Conservation (phyloP, 352 stramenopile species). For the Phytophthora nicotianae region DNA sequence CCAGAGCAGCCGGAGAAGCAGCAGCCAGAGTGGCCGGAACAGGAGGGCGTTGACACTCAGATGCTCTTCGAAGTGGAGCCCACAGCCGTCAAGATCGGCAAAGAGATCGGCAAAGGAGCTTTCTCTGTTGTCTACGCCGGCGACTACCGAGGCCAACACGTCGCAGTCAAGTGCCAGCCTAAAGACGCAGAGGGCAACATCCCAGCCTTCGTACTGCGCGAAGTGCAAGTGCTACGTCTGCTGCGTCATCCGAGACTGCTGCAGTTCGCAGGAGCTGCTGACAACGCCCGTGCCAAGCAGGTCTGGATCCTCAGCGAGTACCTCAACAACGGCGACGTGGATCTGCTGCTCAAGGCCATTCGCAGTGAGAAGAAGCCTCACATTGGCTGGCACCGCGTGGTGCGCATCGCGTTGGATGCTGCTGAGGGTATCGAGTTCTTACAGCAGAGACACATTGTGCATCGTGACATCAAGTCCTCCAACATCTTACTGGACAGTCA, state of each 20-base stretch:
- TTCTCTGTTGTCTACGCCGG: constrained; percentile 83
- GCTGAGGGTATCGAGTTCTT: constrained; percentile 95
- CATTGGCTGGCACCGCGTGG: constrained; percentile 64
- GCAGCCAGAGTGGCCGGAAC: constrained; percentile 28
- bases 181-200: constrained; percentile 77
- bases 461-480: constrained; percentile 90
- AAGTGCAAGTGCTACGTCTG: constrained; percentile 73
- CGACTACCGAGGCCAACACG: constrained; percentile 72
- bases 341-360: constrained; percentile 67
- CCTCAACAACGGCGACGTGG: constrained; percentile 75
- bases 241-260: constrained; percentile 76
- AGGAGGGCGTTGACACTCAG: constrained; percentile 21
- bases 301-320: constrained; percentile 88
- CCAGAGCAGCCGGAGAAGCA: constrained; percentile 26
- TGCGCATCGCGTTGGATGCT: constrained; percentile 76
- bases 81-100: constrained; percentile 67
- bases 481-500: constrained; percentile 85
- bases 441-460: constrained; percentile 86
- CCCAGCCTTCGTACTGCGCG: constrained; percentile 75
- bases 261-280: constrained; percentile 75
- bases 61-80: constrained; percentile 66
- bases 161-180: constrained; percentile 87
- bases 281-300: constrained; percentile 73
- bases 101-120: constrained; percentile 85
- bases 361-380: constrained; percentile 50